phyloP scores from a whole-genome alignment of 441 rosid species.

The Raphanus hybrid region DNA sequence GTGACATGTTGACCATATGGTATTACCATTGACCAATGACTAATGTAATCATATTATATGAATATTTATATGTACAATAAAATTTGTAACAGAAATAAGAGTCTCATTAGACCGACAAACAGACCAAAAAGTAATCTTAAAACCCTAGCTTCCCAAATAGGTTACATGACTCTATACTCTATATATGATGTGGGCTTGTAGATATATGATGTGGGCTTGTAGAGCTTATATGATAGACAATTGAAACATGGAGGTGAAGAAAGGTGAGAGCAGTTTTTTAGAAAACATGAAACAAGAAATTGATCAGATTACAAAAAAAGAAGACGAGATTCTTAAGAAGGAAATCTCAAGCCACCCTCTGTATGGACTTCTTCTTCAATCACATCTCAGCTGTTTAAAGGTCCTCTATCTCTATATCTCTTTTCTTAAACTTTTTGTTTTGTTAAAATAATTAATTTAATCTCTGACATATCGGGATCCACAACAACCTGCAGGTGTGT shows the following conservation, averaged over 20 bases:
- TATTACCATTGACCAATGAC: slow-evolving; percentile 14
- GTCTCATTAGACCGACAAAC: slow-evolving; percentile 35
- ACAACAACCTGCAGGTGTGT: slow-evolving; percentile 32
- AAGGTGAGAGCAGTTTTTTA: slow-evolving; percentile 28
- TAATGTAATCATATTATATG: slow-evolving; percentile 11
- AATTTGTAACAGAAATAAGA: slow-evolving; percentile 19
- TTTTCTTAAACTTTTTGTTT: neutral
- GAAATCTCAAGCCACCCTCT: slow-evolving; percentile 52
- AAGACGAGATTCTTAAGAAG: slow-evolving; percentile 40
- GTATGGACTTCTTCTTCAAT: slow-evolving; percentile 45
- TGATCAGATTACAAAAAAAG: slow-evolving; percentile 20
- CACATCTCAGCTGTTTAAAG: slow-evolving; percentile 51
- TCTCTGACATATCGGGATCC: slow-evolving; percentile 17
- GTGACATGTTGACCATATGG: slow-evolving; percentile 18
- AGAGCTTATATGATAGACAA: slow-evolving; percentile 23
- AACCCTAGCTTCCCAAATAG: slow-evolving; percentile 26
- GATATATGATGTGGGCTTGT: neutral
- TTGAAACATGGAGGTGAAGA: slow-evolving; percentile 37
- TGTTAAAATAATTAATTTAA: neutral
- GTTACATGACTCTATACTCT: slow-evolving; percentile 7
- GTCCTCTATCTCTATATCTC: slow-evolving; percentile 24
- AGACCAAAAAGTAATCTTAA: slow-evolving; percentile 32
- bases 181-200: neutral
- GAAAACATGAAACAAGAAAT: slow-evolving; percentile 24
- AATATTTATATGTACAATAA: slow-evolving; percentile 9